These are phyloP conservation scores for Platismatia glauca DNA, from an alignment of 495 filamentous ascomycete species.

Conservation along the genomic window DNA sequence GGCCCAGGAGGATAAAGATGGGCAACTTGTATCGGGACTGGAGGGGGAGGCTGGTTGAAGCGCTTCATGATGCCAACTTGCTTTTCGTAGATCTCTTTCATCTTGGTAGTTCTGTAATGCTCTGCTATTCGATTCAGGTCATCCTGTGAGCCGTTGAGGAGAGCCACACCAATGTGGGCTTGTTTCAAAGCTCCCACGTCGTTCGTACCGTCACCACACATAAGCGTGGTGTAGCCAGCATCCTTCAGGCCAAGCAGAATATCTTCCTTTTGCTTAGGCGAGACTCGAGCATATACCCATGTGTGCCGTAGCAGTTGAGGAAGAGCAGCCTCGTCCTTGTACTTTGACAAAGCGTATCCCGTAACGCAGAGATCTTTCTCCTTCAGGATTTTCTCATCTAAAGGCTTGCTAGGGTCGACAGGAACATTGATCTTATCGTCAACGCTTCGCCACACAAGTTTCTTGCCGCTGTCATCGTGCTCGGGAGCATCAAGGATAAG, in stretches of 20 bases:
- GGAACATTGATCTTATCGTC: constrained; percentile 82
- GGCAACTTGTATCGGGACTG: constrained; percentile 81
- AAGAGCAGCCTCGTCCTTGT: constrained; percentile 69
- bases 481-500: constrained; percentile 93
- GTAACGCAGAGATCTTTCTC: constrained; percentile 93
- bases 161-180: constrained; percentile 91
- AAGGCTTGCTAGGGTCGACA: constrained; percentile 73
- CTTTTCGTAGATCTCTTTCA: constrained; percentile 99
- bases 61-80: constrained; percentile 80
- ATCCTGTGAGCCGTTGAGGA: constrained; percentile 88
- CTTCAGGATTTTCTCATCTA: constrained; percentile 73
- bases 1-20: constrained; percentile 92
- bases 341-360: constrained; percentile 84
- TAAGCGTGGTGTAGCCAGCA: constrained; percentile 92
- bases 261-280: constrained; percentile 97
- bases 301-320: constrained; percentile 71
- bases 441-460: constrained; percentile 87
- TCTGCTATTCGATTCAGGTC: constrained; percentile 87
- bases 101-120: constrained; percentile 85
- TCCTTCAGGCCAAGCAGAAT: constrained; percentile 94
- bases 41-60: constrained; percentile 86
- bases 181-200: constrained; percentile 98
- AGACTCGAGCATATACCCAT: constrained; percentile 98
- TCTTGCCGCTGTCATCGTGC: constrained; percentile 70
- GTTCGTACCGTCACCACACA: constrained; percentile 98